These are phyloP conservation scores for Aquilaria malaccensis DNA, from an alignment of 345 rosid species.

Conservation along the genomic window DNA sequence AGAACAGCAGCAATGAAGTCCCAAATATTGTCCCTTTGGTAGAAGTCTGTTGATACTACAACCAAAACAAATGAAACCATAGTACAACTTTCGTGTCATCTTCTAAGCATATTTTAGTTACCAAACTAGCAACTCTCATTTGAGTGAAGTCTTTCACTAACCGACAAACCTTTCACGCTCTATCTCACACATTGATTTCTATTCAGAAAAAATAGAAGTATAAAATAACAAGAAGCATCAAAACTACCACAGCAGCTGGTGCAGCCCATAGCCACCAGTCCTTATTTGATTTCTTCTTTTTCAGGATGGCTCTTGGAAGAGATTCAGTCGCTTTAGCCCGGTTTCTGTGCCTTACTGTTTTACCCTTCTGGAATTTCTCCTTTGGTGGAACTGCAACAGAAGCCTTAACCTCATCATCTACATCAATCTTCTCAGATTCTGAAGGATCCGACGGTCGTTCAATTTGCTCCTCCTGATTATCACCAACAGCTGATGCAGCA, in stretches of 20 bases:
- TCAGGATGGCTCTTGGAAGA: constrained; percentile 61
- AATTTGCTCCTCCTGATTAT: constrained; percentile 34
- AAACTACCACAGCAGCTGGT: constrained; percentile 37
- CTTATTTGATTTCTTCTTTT: constrained; percentile 63
- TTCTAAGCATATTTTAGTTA: too few relatives aligned
- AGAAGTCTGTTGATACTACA: too few relatives aligned
- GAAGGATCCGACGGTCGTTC: constrained; percentile 42
- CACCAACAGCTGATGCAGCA: constrained; percentile 21
- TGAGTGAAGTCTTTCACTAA: too few relatives aligned
- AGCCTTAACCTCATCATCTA: constrained; percentile 17
- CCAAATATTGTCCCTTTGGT: too few relatives aligned
- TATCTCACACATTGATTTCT: neutral
- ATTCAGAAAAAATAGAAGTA: constrained; percentile 44
- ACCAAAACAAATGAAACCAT: too few relatives aligned
- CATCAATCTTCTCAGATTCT: constrained; percentile 46
- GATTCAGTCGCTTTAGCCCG: constrained; percentile 49
- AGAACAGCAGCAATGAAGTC: too few relatives aligned
- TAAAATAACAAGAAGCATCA: constrained; percentile 35
- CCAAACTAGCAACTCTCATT: too few relatives aligned
- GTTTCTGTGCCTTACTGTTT: constrained; percentile 34
- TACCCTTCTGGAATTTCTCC: constrained; percentile 42
- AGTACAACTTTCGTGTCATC: too few relatives aligned
- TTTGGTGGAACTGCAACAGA: constrained; percentile 26
- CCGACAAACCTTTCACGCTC: neutral
- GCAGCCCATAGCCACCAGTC: constrained; percentile 66